A percentile compares a stretch with the other conserved stretches of the same genome.
These are phyloP conservation scores for Lachnellula hyalina DNA, from an alignment of 2,329 filamentous ascomycete genomes.

Conservation along the genomic window DNA sequence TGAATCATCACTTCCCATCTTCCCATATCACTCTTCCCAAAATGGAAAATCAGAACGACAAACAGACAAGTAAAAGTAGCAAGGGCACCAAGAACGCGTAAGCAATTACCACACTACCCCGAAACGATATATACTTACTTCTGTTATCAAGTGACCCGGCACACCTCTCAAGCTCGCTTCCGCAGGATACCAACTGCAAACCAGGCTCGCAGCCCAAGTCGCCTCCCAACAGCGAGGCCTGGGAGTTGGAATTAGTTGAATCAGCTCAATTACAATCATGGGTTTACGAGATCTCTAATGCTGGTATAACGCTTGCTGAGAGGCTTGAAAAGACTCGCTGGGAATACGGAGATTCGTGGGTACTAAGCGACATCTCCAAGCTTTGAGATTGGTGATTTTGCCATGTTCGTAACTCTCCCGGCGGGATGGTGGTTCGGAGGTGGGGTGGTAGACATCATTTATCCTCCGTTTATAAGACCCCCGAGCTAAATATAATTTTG, in stretches of 20 bases:
- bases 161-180: background rate
- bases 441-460: background rate
- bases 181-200: background rate
- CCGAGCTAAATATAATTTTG: no score
- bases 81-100: background rate
- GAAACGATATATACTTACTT: background rate
- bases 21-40: background rate
- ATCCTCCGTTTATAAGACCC: no score
- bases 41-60: background rate
- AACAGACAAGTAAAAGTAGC: background rate
- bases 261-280: background rate
- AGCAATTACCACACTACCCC: background rate
- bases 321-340: background rate
- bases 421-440: background rate
- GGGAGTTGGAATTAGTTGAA: background rate
- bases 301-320: background rate
- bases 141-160: background rate
- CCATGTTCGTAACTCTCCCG: background rate
- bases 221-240: background rate
- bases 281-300: background rate
- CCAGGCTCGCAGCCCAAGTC: background rate
- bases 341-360: background rate
- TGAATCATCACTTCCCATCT: background rate
- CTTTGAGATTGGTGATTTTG: background rate
- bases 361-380: background rate